Conservation (phyloP, 257 asterid genomes). For the Striga asiatica region DNA sequence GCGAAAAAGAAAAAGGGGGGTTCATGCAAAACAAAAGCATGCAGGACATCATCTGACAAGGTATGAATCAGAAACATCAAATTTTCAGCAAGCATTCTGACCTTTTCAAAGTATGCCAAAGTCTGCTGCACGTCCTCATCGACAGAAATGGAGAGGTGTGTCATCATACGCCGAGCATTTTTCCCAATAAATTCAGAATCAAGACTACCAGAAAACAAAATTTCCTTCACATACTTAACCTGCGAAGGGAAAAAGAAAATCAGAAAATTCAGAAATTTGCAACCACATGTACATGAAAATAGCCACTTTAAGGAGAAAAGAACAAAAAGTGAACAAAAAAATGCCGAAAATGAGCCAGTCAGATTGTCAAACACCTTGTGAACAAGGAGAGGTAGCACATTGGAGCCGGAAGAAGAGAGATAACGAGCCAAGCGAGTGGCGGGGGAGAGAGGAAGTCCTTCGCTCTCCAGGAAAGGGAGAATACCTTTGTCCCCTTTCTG, state of each 20-base stretch:
- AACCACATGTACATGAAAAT: too few species aligned
- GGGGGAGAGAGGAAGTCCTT: constrained; percentile 66
- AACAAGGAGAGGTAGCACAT: constrained; percentile 48
- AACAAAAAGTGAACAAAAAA: not conserved
- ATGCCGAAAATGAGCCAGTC: not conserved
- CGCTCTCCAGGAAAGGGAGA: constrained; percentile 78
- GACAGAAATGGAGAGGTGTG: constrained; percentile 51
- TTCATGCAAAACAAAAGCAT: not conserved
- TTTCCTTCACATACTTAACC: constrained; percentile 82
- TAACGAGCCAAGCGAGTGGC: constrained; percentile 68
- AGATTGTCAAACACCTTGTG: constrained; percentile 37
- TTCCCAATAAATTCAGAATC: constrained; percentile 40
- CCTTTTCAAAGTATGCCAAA: constrained; percentile 87
- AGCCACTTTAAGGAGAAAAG: too few species aligned
- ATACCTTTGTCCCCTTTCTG: constrained; percentile 77
- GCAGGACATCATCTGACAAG: not conserved
- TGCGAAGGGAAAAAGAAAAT: constrained; percentile 21
- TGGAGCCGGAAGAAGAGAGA: constrained; percentile 41
- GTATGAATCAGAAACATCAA: too few species aligned
- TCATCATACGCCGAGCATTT: constrained; percentile 79
- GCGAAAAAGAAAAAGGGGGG: constrained; percentile 2
- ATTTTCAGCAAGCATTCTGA: constrained; percentile 14
- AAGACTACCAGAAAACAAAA: constrained; percentile 61
- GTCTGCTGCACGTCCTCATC: constrained; percentile 94
- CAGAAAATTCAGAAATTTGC: constrained; percentile 4